Conservation (phyloP, 2,329 filamentous ascomycete species). For the Colletotrichum cordylinicola region DNA sequence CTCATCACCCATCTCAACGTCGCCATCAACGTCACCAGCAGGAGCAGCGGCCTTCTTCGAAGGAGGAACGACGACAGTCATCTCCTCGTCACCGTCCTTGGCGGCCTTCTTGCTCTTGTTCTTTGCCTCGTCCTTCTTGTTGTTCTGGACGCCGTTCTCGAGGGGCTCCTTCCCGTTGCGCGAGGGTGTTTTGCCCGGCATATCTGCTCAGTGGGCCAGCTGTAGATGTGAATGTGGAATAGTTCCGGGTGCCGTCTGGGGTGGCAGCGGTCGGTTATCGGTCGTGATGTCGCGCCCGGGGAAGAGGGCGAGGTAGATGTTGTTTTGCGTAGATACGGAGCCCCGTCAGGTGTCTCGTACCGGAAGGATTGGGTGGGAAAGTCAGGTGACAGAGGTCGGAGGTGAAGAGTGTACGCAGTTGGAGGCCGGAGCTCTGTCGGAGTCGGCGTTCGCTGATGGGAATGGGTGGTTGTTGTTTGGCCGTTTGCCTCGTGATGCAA, state of each 20-base stretch:
- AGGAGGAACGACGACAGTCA: conserved; percentile 81
- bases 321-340: conserved; percentile 11
- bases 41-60: conserved; percentile 67
- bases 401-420: neutral
- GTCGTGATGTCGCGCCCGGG: neutral
- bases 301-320: neutral
- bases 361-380: neutral
- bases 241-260: conserved; percentile 16
- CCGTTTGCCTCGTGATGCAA: conserved; percentile 30
- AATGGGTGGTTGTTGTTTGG: conserved; percentile 9
- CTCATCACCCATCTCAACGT: conserved; percentile 73
- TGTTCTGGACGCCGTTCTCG: conserved; percentile 71
- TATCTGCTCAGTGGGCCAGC: conserved; percentile 39
- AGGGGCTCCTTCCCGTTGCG: conserved; percentile 73
- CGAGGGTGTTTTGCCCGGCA: conserved; percentile 78
- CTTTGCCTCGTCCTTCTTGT: conserved; percentile 76
- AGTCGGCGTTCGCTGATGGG: conserved; percentile 5
- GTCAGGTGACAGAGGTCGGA: conserved; percentile 3
- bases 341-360: neutral
- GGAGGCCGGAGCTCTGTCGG: neutral
- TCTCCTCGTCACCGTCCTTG: conserved; percentile 77
- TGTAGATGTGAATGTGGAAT: neutral
- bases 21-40: conserved; percentile 68
- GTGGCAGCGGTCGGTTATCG: conserved; percentile 11
- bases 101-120: conserved; percentile 67